Base-by-base conservation (phyloP, 1,284 basidiomycete genomes). In the Inonotus obliquus region DNA sequence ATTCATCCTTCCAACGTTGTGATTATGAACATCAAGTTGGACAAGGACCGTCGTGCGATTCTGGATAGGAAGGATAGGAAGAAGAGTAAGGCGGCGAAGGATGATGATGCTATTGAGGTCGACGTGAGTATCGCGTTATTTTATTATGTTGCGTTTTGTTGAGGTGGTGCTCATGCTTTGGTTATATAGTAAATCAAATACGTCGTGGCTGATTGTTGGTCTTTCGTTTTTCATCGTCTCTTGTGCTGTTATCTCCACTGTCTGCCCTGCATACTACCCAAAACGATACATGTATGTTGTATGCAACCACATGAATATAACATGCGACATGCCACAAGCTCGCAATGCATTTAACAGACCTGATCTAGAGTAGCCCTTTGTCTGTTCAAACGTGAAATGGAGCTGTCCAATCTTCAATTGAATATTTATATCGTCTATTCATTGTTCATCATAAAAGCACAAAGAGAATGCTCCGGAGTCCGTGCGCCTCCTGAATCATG, bases 1-100 rank as follows among this genome's bases (percentile, higher is more conserved):
- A 88, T 99, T 72, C 91, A 96, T 84, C 96, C 97, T 66, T 94
- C 91, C 80, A 99, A 98, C 77, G 94, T 98, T 63, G 93, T 98
- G 70, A 95, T 99, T 75, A 89, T 88, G 69, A 89, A 80, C 72
- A 85, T 97, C 78, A 97, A 97, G 78, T 79, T 94, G 65, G 91
- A 94, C 79, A 92, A 92, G 76, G 90, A 92, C 75, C 81, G 89
- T 72, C 84, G 89, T 70, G 89, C 89, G 69, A 92, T 92, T 67
- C 76, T 92, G 68, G 90, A 92, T 68, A 82, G 90, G 73, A 92
- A 92, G 76, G 83, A 89, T 78, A 79, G 85, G 71, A 61, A 87
- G 77, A 89, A 88, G 76, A 72, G 73, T 56, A 67, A 74, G 63
- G 69, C 71, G 56, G 69, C 66, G 57, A 69, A 78, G 59, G 80